Evolutionary conservation across 495 filamentous ascomycete genomes (phyloP).

Genomic region (Lasiosphaeria hispida): DNA sequence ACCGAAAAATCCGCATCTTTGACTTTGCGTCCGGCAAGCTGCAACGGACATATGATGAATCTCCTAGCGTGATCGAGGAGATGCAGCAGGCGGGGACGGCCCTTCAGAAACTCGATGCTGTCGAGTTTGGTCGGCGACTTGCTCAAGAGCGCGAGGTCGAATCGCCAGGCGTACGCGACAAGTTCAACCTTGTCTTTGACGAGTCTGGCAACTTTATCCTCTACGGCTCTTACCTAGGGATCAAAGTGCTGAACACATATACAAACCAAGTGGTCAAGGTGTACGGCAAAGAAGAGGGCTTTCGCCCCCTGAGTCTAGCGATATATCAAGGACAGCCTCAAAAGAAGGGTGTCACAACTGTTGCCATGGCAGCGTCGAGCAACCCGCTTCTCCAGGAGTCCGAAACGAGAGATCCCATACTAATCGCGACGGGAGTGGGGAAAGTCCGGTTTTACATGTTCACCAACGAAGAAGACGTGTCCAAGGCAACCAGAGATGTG

Average conservation of each 20-base stretch:
- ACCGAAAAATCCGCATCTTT: slow-evolving; percentile 88
- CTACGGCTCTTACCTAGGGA: slow-evolving; percentile 86
- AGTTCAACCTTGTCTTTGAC: slow-evolving; percentile 87
- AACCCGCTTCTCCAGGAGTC: slow-evolving; percentile 94
- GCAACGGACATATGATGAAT: slow-evolving; percentile 91
- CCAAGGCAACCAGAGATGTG: slow-evolving; percentile 82
- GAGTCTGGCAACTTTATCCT: slow-evolving; percentile 94
- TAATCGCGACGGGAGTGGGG: slow-evolving; percentile 76
- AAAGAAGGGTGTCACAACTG: slow-evolving; percentile 85
- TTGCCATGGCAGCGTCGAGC: slow-evolving; percentile 94
- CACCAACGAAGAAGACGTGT: slow-evolving; percentile 81
- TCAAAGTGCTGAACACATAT: slow-evolving; percentile 91
- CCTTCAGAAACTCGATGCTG: slow-evolving; percentile 71
- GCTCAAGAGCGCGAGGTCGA: slow-evolving; percentile 87
- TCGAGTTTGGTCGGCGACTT: slow-evolving; percentile 89
- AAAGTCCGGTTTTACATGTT: slow-evolving; percentile 99
- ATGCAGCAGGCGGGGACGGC: slow-evolving; percentile 93
- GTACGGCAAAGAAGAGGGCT: slow-evolving; percentile 84
- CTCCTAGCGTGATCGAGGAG: slow-evolving; percentile 75
- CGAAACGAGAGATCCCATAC: slow-evolving; percentile 85
- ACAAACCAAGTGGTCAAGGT: slow-evolving; percentile 87
- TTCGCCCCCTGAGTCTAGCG: slow-evolving; percentile 75
- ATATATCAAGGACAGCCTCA: slow-evolving; percentile 96
- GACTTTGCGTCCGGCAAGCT: slow-evolving; percentile 88
- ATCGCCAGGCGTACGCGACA: slow-evolving; percentile 57